Evolutionary conservation across 108 stramenopile genomes (phyloP), one percentile per base, ranked within the genome.

Genomic region (Nitzschia putrida): DNA sequence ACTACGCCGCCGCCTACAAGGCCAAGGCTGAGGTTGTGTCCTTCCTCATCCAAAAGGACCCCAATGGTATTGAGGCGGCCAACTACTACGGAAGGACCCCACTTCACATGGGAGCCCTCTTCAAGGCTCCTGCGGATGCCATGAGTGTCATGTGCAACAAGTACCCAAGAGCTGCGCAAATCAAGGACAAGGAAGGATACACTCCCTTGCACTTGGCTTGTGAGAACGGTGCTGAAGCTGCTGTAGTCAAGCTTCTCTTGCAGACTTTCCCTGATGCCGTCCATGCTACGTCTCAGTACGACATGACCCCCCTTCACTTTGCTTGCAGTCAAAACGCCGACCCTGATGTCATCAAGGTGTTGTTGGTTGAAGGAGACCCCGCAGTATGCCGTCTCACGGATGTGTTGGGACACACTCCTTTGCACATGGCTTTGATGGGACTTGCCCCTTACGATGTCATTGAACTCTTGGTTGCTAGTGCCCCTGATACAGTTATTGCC

Each of bases 161-260:
- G 38, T 68, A 72, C 26, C 71, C 71, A 37, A 29, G 42, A 38
- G 80, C 71, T 12, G 45, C 58, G 0, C 66, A 65, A 51, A 64
- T 69, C 55, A 60, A 57, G 39, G 80, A 81, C 61, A 77, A 76
- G 67, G 75, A 81, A 51, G 80, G 80, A 14, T 73, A 69, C 57
- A 81, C 76, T n/a, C 80, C 80, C 18, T 52, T 81, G 23, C 80
- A 81, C 60, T 44, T 73, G 14, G 80, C 80, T 1, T 81, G 80
- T 52, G 80, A 81, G 52, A 72, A 68, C 23, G 74, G 69, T 26
- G 74, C 74, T 0, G 61, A 43, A 25, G 53, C 74, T n/a, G 70
- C 43, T 26, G 80, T 81, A 20, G 55, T 81, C 59, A 61, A 72
- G 22, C 53, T 76, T 8, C 24, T 81, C 18, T 38, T 73, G 23